Evolutionary conservation across 257 asterid genomes (phyloP), one percentile per base, ranked within the genome.

Genomic region (Ligustrum vulgare): DNA sequence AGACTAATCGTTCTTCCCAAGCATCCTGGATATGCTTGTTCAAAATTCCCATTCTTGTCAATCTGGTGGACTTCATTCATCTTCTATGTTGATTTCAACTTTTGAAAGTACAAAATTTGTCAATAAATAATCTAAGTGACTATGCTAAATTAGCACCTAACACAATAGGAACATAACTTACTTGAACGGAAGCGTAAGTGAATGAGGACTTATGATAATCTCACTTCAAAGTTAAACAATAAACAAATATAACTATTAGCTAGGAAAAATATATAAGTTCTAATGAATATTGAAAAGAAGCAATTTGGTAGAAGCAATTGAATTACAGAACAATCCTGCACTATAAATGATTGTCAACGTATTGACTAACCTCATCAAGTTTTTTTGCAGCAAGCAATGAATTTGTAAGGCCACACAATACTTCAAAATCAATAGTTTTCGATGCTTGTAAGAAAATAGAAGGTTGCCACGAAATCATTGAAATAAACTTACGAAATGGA

Each of bases 1-100:
- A 90, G 89, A 80, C 89, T 93, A 79, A 90, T 97, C 96, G 87
- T 87, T 83, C 89, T 88, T 78, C 99, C 99, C 93, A 93, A 81
- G 87, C 98, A 91, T 77, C 97, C 96, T 35, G 96, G 89, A 77
- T 87, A 78, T 37, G 91, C 78, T 75, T 82, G 82, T 80, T 89
- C 93, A 75, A 78, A 81, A 71, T 74, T 79, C 72, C 25, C 71
- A 75, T 10, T 80, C 72, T 84, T 79, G 23, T 81, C 86, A 80
- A 75, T 79, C 66, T 84, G 90, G 81, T 81, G 87, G 76, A 85
- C 54, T n/a, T 89, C 91, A 86, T 84, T 92, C 98, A 94, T 91
- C 84, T n/a, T n/a, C n/a, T n/a, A n/a, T n/a, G n/a, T n/a, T n/a
- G n/a, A n/a, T n/a, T n/a, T n/a, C n/a, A n/a, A n/a, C n/a, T n/a